phyloP scores from a whole-genome alignment of 305 asterid genomes.

The Fraxinus floribunda region DNA sequence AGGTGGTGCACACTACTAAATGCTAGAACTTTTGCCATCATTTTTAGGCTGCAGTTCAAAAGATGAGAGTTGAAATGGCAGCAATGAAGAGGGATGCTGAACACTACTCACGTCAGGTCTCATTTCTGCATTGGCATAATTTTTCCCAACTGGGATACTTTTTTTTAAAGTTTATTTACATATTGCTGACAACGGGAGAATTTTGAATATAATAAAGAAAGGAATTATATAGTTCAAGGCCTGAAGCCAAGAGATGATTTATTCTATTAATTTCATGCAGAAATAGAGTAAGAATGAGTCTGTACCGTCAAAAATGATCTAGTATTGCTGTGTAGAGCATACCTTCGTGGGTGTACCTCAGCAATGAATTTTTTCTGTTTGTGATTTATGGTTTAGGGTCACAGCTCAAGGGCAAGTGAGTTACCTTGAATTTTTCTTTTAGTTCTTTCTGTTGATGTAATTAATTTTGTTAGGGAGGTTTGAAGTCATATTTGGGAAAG shows the following conservation, averaged over 20 bases:
- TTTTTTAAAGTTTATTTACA: slow-evolving; percentile 1
- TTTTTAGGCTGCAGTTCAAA: slow-evolving; percentile 89
- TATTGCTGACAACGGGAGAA: slow-evolving; percentile 1
- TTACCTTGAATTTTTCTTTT: background rate
- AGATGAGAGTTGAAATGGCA: slow-evolving; percentile 98
- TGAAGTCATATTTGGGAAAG: background rate
- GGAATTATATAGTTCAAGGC: slow-evolving; percentile 9
- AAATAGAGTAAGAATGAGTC: background rate
- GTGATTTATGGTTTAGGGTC: background rate
- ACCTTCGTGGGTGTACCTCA: background rate
- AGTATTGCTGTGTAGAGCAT: background rate
- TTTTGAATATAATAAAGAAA: background rate
- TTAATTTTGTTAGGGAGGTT: background rate
- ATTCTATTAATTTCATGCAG: background rate
- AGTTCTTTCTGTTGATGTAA: background rate
- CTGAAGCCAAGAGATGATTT: slow-evolving; percentile 13
- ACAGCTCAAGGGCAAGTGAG: slow-evolving; percentile 2
- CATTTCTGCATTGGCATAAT: slow-evolving; percentile 5
- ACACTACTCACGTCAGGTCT: slow-evolving; percentile 93
- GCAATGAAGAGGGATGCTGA: slow-evolving; percentile 99
- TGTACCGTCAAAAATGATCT: slow-evolving; percentile 3
- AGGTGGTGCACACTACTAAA: slow-evolving; percentile 17
- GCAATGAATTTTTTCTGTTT: background rate
- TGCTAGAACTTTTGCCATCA: slow-evolving; percentile 13
- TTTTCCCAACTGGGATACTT: background rate